Percentiles rank a stretch among this genome's conserved stretches.
Conservation (phyloP, 768 basidiomycete species). For the Sporobolomyces phaffii region DNA sequence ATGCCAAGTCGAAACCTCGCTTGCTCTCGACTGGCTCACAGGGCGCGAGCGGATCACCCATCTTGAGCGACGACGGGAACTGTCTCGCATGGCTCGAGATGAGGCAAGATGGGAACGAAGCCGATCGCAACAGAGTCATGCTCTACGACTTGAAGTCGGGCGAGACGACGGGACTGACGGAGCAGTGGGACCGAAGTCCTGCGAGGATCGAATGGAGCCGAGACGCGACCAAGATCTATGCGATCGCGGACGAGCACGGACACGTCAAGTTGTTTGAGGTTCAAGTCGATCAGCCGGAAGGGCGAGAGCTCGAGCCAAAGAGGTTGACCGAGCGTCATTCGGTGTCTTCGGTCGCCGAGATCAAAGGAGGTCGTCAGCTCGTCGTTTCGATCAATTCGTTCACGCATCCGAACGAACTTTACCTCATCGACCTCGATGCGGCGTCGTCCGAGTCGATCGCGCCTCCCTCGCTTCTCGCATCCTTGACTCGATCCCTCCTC, state of each 20-base stretch:
- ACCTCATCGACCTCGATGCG: constrained; percentile 46
- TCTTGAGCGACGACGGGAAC: constrained; percentile 61
- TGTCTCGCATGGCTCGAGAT: constrained; percentile 84
- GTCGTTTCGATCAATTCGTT: constrained; percentile 70
- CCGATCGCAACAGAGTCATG: constrained; percentile 64
- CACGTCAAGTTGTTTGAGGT: constrained; percentile 67
- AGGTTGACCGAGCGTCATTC: constrained; percentile 59
- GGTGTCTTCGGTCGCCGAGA: constrained; percentile 44
- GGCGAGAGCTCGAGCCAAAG: constrained; percentile 48
- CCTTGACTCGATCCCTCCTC: constrained; percentile 60
- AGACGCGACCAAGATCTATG: constrained; percentile 48
- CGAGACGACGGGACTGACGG: constrained; percentile 67
- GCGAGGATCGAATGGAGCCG: constrained; percentile 33
- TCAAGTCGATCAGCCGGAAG: constrained; percentile 51
- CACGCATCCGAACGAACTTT: constrained; percentile 72
- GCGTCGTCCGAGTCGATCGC: not conserved
- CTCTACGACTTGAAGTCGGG: constrained; percentile 66
- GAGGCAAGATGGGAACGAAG: constrained; percentile 79
- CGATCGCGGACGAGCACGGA: constrained; percentile 72
- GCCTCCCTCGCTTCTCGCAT: constrained; percentile 33
- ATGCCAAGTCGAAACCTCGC: constrained; percentile 52
- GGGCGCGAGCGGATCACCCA: constrained; percentile 69
- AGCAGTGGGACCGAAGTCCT: constrained; percentile 74
- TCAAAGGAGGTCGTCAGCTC: constrained; percentile 49
- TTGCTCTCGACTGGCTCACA: constrained; percentile 75